A percentile compares a stretch with the other conserved stretches of the same genome.
These are phyloP conservation scores for Dactylellina parvicollis DNA, from an alignment of 2,329 filamentous ascomycete genomes.

Conservation along the genomic window DNA sequence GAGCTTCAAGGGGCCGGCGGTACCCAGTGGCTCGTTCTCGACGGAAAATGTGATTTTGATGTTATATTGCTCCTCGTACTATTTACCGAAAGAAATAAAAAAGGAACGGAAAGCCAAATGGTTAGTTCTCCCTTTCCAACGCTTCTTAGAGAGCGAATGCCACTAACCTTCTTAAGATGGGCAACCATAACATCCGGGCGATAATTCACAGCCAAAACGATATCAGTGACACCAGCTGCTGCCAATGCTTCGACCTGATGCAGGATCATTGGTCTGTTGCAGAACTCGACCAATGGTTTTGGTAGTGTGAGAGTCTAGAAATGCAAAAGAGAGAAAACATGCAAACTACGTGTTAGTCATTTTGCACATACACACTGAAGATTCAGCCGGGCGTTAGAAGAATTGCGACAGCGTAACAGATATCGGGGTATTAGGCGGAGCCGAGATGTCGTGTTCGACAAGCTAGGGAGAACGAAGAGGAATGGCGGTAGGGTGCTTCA, in stretches of 20 bases:
- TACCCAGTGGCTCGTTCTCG: slow-evolving; percentile 93
- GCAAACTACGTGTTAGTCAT: slow-evolving; percentile 33
- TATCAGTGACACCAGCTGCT: slow-evolving; percentile 92
- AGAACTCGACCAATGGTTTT: slow-evolving; percentile 97
- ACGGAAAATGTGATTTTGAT: slow-evolving; percentile 97
- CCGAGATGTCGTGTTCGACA: not conserved
- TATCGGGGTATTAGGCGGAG: not conserved
- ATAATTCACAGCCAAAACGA: slow-evolving; percentile 98
- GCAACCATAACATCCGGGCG: slow-evolving; percentile 97
- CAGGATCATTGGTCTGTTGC: slow-evolving; percentile 98
- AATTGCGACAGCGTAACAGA: not conserved
- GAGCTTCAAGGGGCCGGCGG: slow-evolving; percentile 92
- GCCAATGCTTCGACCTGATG: slow-evolving; percentile 97
- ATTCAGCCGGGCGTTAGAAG: not conserved
- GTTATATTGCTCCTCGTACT: slow-evolving; percentile 92
- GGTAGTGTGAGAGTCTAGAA: slow-evolving; percentile 89
- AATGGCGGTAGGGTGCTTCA: slow-evolving; percentile 56
- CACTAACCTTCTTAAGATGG: slow-evolving; percentile 82
- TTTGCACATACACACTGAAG: not conserved
- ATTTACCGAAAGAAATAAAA: not conserved
- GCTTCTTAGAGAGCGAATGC: not conserved
- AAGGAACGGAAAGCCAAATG: too few species aligned
- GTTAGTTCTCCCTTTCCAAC: too few species aligned
- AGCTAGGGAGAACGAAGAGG: slow-evolving; percentile 6
- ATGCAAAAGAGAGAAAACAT: too few species aligned